Base-by-base conservation (phyloP, 192 early-diverging fungal species). In the Backusella tuberculispora region DNA sequence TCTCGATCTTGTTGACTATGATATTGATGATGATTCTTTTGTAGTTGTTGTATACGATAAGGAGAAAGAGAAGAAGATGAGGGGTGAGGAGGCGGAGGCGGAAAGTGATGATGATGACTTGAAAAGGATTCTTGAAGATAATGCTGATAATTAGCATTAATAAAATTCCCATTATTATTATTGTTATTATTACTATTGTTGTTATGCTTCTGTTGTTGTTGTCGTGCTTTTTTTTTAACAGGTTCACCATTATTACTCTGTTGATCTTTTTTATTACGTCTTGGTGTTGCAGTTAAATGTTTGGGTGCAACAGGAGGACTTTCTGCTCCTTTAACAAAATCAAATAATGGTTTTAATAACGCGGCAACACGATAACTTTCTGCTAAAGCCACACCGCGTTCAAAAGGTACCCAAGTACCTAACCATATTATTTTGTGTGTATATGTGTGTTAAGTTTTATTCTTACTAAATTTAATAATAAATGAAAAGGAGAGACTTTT, bases 331-430 rank as follows among this genome's bases (percentile, higher is more conserved):
- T 88, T 88, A 50, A 90, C 84, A 80, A 94, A 94, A 17, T 97
- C 93, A 24, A 98, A 83, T 26, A 99, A 79, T 0, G 95, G 94
- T 56, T 88, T 83, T 46, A 99, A 80, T 13, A 92, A 53, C 6
- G 85, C 70, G 63, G 92, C 86, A 12, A 98, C 95, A n/a, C 84
- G 82, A 78, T 95, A 98, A 64, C 92, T 89, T 71, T 85, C 69
- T 21, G 96, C 96, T 0, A 99, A 80, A 53, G 89, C 83, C 6
- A 94, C 87, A n/a, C 93, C 96, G 12, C 93, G 86, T 43, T 88
- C 86, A 78, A 92, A 94, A 3, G 98, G 98, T 7, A 99, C 90
- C 94, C 94, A 94, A 44, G 80, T 88, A 41, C 84, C 82, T 86
- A 34, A 2, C 78, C 63, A 43, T 34, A 34, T 34, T 34, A 2